These are phyloP conservation scores for Hypoxylon lenormandii DNA, from an alignment of 495 filamentous ascomycete species.

Conservation along the genomic window DNA sequence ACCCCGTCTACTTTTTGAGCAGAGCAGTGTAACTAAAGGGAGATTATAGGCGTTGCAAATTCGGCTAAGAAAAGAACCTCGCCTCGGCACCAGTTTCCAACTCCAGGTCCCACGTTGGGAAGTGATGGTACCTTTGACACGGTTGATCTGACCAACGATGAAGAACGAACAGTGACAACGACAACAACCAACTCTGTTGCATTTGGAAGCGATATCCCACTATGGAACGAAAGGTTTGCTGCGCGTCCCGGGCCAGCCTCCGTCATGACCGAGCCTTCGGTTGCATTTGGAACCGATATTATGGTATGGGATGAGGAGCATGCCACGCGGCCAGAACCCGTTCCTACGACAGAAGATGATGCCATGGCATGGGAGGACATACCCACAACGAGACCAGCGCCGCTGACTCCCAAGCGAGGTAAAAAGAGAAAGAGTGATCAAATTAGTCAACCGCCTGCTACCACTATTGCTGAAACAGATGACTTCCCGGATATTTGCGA, in stretches of 20 bases:
- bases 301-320: conserved; percentile 50
- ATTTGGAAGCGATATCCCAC: conserved; percentile 64
- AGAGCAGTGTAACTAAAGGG: conserved; percentile 9
- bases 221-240: conserved; percentile 72
- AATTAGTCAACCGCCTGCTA: conserved; percentile 58
- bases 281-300: conserved; percentile 44
- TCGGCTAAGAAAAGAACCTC: conserved; percentile 45
- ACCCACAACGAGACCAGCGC: conserved; percentile 53
- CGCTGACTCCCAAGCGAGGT: conserved; percentile 60
- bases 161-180: conserved; percentile 39
- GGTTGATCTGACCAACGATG: conserved; percentile 78
- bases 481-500: conserved; percentile 59
- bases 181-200: conserved; percentile 57
- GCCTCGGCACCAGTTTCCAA: conserved; percentile 31
- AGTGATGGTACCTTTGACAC: conserved; percentile 62
- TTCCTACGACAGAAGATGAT: conserved; percentile 51
- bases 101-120: conserved; percentile 46
- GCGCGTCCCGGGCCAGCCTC: conserved; percentile 50
- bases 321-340: conserved; percentile 41
- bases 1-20: not conserved
- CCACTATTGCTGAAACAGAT: conserved; percentile 41
- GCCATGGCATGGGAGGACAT: conserved; percentile 72
- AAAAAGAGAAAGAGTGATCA: conserved; percentile 83
- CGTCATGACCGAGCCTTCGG: conserved; percentile 64
- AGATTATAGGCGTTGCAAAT: conserved; percentile 29